Evolutionary conservation across 257 asterid genomes (phyloP), one percentile per base, ranked within the genome.

Genomic region (Rauvolfia tetraphylla): DNA sequence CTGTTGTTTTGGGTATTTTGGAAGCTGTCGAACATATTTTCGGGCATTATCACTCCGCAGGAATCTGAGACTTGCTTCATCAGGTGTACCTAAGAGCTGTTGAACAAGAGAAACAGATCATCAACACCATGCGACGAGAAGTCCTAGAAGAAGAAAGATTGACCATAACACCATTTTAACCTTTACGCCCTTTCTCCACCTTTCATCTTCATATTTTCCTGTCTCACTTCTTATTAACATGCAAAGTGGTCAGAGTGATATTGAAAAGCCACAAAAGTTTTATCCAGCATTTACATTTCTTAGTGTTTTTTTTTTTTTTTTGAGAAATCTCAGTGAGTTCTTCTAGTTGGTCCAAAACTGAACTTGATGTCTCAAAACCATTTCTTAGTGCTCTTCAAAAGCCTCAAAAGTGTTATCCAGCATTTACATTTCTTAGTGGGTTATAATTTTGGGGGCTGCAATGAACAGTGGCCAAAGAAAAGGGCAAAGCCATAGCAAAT

Each of bases 51-150:
- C 96, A 72, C 96, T 91, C 78, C 79, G 83, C 56, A 93, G 90
- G 82, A 91, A 93, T 69, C 78, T 82, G 77, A 93, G 97, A 87
- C 90, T 89, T 39, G 87, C 73, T 62, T 90, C 97, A 85, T 89
- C 90, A 44, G 97, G 97, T 36, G 95, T 82, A 78, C 97, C 98
- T 83, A 93, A 73, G 62, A 93, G 90, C 98, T 93, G 73, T 80
- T 46, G 59, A 68, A 63, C 68, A 81, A 75, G 80, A 83, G 33
- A 75, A 83, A 80, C 25, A 54, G 53, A 44, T 42, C n/a, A 48
- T 13, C 14, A 73, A 2, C 25, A 63, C 27, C 29, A 31, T 23
- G 31, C 6, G 39, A 68, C 6, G 9, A 23, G 15, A 18, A 44
- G 63, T 49, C 62, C 31, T 13, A 31, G 65, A 49, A n/a, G 9